Base-by-base conservation (phyloP, 2,329 filamentous ascomycete species). In the Pochonia chlamydosporia region DNA sequence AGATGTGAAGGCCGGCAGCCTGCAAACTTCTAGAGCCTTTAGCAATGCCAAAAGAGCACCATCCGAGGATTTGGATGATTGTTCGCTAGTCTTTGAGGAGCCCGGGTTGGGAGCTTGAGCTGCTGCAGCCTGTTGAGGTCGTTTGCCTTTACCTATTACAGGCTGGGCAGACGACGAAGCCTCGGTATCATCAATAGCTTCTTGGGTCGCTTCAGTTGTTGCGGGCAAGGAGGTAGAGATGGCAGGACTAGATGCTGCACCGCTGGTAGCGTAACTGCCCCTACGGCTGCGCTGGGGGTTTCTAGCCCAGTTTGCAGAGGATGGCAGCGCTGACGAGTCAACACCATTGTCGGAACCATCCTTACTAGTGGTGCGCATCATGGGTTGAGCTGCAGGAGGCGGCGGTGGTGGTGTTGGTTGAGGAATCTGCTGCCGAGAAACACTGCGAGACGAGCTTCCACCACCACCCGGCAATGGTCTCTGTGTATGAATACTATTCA, bases 251-350 rank as follows among this genome's bases (percentile, higher is more conserved):
- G 89, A 85, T 23, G 88, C 83, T 18, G 88, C 86, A 53, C 81
- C 84, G 59, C 86, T 95, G 1, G 88, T 91, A 26, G 88, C 85
- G 55, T 90, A 81, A 59, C 90, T 96, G 50, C 81, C 87, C 56
- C 79, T 81, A 59, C 82, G 82, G 66, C 79, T 89, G 49, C 75
- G 77, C 65, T 73, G 81, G 48, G 83, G 73, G 60, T 84, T 79
- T 62, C 82, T 73, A 71, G 92, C 93, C 93, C 93, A 99, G 61
- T 85, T 96, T 4, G 92, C 93, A 3, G 91, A 90, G 2, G 91
- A 89, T 3, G 93, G 95, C 36, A 99, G 73, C n/a, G 90, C 93
- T 33, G 93, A 90, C 3, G 85, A 84, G 59, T 96, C 92, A 18
- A 76, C 78, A n/a, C 78, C 82, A 58, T 74, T 78, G 47, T 85